Percentiles rank a stretch among this genome's conserved stretches.
Evolutionary conservation across 2,329 filamentous ascomycete genomes (phyloP).

Genomic region (Didymella keratinophila): DNA sequence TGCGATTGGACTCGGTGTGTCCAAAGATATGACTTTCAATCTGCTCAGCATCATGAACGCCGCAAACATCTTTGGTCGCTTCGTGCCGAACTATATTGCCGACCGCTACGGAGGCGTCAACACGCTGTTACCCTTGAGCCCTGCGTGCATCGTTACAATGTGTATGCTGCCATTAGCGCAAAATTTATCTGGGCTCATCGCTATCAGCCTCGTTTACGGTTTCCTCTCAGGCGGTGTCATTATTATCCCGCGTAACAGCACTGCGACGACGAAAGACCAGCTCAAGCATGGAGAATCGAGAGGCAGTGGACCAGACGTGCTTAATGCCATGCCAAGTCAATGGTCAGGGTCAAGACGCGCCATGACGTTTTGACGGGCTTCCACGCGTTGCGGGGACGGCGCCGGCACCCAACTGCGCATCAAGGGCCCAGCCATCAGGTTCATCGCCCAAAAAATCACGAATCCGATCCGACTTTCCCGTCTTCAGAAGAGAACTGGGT

Average conservation of each 20-base stretch:
- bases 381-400: conserved; percentile 2
- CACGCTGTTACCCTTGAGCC: not conserved
- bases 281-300: not conserved
- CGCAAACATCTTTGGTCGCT: not conserved
- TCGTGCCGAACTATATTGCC: not conserved
- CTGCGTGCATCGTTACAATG: not conserved
- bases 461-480: conserved; percentile 9
- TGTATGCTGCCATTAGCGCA: not conserved
- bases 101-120: not conserved
- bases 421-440: conserved; percentile 6
- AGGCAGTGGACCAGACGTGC: not conserved
- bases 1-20: not conserved
- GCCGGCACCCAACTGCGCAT: not conserved
- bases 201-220: not conserved
- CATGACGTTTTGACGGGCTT: conserved; percentile 4
- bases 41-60: not conserved
- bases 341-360: not conserved
- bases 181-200: not conserved
- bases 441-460: not conserved
- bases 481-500: not conserved
- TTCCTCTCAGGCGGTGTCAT: not conserved
- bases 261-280: not conserved
- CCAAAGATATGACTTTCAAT: not conserved
- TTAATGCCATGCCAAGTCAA: not conserved
- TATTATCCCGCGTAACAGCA: not conserved